Evolutionary conservation across 1,284 basidiomycete species (phyloP).

Genomic region (Fereydounia khargensis): DNA sequence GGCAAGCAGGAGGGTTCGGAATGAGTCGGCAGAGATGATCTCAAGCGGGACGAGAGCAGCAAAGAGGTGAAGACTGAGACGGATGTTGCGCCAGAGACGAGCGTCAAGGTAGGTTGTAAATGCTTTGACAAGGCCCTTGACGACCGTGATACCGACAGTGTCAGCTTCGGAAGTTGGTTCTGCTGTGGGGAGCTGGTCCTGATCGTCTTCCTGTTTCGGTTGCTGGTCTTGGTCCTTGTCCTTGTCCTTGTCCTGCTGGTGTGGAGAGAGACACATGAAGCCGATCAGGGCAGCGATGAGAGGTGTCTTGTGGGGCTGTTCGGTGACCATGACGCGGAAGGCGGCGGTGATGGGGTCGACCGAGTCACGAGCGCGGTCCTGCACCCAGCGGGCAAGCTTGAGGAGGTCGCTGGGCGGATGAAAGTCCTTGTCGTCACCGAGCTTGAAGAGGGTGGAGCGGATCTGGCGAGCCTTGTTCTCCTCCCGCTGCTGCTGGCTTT

Average conservation of each 20-base stretch:
- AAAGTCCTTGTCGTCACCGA: constrained; percentile 40
- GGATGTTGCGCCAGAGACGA: constrained; percentile 51
- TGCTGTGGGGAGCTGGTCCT: not conserved
- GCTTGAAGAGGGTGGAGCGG: constrained; percentile 34
- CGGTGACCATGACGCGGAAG: constrained; percentile 45
- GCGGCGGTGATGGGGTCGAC: constrained; percentile 31
- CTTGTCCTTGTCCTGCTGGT: constrained; percentile 6
- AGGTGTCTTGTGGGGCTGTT: constrained; percentile 45
- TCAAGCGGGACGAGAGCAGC: constrained; percentile 61
- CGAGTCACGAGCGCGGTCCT: constrained; percentile 28
- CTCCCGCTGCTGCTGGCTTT: constrained; percentile 22
- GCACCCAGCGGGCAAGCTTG: constrained; percentile 44
- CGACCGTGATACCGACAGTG: constrained; percentile 38
- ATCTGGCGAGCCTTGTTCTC: constrained; percentile 29
- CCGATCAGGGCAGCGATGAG: constrained; percentile 50
- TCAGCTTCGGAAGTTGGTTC: not conserved
- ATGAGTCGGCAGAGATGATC: constrained; percentile 71
- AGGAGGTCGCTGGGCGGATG: constrained; percentile 41
- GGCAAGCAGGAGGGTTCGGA: constrained; percentile 74
- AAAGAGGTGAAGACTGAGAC: constrained; percentile 48
- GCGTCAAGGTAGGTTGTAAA: constrained; percentile 50
- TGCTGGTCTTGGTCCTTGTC: constrained; percentile 2
- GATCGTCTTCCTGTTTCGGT: not conserved
- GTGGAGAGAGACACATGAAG: constrained; percentile 39
- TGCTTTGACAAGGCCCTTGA: constrained; percentile 47